Evolutionary conservation across 495 filamentous ascomycete species (phyloP), one percentile per base, ranked within the genome.

Genomic region (Xylaria palmicola): DNA sequence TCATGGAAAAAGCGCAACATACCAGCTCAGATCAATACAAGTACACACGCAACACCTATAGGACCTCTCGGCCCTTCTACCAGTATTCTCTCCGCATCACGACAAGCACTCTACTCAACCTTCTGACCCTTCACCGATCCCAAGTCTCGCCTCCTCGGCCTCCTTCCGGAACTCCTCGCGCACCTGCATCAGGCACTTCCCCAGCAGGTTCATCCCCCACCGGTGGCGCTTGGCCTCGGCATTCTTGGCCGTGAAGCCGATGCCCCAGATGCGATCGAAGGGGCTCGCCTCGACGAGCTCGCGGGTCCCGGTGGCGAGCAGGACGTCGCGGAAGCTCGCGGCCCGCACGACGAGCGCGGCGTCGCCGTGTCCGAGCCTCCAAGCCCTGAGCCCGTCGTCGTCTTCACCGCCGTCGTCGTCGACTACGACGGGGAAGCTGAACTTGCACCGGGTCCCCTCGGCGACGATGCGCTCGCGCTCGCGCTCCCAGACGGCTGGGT

Each of bases 171-270:
- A 77, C 63, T 73, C 62, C 71, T 77, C 79, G 62, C 86, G 66
- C 34, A 73, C 71, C 10, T 62, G 65, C 72, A 76, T 73, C 53
- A 75, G 58, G 45, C 65, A 72, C 74, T 86, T 86, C 5, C 88
- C 88, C 62, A 90, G 66, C 60, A 90, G 67, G 73, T 90, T 91
- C 73, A 81, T 56, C 44, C 88, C 88, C 88, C 88, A 90, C 40
- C 72, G 62, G 19, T 67, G 63, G 26, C 83, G 74, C 61, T 74
- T 81, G 8, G 15, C 54, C 53, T 68, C 75, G 0, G 85, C 86
- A 62, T 77, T 75, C 27, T 65, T 72, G 30, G 76, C 77, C 1
- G 63, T 71, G 68, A 84, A 88, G 12, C 88, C 88, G 32, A 90
- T 71, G 6, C 88, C 88, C 88, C 87, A 90, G 56, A 89, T 81